A percentile compares a stretch with the other conserved stretches of the same genome.
These are phyloP conservation scores for Clarireedia hainanense DNA, from an alignment of 2,329 filamentous ascomycete species.

Conservation along the genomic window DNA sequence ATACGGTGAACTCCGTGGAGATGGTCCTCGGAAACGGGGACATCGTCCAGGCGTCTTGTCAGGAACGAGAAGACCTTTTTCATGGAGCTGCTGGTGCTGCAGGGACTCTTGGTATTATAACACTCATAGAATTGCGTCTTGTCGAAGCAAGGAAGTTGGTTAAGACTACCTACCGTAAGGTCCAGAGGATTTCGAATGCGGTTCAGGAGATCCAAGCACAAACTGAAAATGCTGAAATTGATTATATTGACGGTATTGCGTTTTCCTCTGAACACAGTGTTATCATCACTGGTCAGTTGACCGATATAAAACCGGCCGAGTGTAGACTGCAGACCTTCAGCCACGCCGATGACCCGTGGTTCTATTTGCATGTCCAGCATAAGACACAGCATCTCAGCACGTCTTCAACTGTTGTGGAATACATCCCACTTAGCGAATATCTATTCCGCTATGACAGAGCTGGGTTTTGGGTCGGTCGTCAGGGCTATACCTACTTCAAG, in stretches of 20 bases:
- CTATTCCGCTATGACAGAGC: slow-evolving; percentile 57
- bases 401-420: slow-evolving; percentile 26
- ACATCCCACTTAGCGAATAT: slow-evolving; percentile 42
- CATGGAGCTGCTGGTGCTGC: slow-evolving; percentile 50
- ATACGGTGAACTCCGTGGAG: slow-evolving; percentile 53
- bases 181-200: slow-evolving; percentile 36
- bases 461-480: slow-evolving; percentile 55
- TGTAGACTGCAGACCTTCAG: slow-evolving; percentile 37
- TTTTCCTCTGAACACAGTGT: slow-evolving; percentile 39
- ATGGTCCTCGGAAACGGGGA: slow-evolving; percentile 54
- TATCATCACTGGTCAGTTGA: slow-evolving; percentile 46
- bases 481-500: slow-evolving; percentile 52
- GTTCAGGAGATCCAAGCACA: slow-evolving; percentile 35
- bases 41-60: slow-evolving; percentile 39
- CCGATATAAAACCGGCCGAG: slow-evolving; percentile 27
- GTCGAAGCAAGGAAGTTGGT: slow-evolving; percentile 46
- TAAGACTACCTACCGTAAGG: slow-evolving; percentile 45
- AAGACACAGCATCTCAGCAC: slow-evolving; percentile 8
- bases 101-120: slow-evolving; percentile 54
- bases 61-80: slow-evolving; percentile 46
- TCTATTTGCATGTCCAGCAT: slow-evolving; percentile 53
- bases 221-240: slow-evolving; percentile 29
- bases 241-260: slow-evolving; percentile 57
- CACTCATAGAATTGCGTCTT: slow-evolving; percentile 49
- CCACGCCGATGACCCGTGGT: slow-evolving; percentile 52